These are phyloP conservation scores for Ophiostoma perfectum DNA, from an alignment of 2,329 filamentous ascomycete genomes.

Conservation along the genomic window DNA sequence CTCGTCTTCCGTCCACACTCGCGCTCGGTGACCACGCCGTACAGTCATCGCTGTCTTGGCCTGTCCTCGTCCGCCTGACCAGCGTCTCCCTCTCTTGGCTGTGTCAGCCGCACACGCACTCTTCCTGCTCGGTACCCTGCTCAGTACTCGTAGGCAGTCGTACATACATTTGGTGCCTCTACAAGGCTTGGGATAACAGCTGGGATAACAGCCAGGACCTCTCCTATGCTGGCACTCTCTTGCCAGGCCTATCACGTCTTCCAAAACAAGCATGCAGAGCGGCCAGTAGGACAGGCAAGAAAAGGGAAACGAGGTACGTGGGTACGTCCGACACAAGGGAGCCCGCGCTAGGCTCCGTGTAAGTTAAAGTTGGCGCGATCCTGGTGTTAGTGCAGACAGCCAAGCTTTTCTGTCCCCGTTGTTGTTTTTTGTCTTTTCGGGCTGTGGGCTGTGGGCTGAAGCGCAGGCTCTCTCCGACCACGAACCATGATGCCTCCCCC, in stretches of 20 bases:
- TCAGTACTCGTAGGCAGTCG: too few species aligned
- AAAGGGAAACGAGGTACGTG: not conserved
- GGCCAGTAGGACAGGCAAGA: not conserved
- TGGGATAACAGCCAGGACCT: not conserved
- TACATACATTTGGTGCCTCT: not conserved
- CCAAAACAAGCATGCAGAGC: conserved; percentile 7
- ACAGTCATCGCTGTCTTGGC: too few species aligned
- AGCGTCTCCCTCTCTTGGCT: too few species aligned
- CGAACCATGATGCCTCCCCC: not conserved
- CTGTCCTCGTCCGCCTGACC: too few species aligned
- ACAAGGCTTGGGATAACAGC: not conserved
- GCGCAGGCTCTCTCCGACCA: too few species aligned
- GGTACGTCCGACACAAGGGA: not conserved
- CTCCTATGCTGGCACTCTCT: not conserved
- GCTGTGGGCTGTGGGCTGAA: too few species aligned
- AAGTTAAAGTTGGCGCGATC: conserved; percentile 1
- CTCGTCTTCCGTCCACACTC: not conserved
- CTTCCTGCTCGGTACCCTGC: too few species aligned
- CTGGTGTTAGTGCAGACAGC: not conserved
- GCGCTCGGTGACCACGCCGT: not conserved
- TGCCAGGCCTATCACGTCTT: not conserved
- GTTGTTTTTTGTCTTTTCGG: too few species aligned
- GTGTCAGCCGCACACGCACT: too few species aligned
- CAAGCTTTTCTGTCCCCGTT: not conserved
- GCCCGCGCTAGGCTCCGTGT: not conserved